Base-by-base conservation (phyloP, 2,329 filamentous ascomycete species). In the Cercospora sojina region DNA sequence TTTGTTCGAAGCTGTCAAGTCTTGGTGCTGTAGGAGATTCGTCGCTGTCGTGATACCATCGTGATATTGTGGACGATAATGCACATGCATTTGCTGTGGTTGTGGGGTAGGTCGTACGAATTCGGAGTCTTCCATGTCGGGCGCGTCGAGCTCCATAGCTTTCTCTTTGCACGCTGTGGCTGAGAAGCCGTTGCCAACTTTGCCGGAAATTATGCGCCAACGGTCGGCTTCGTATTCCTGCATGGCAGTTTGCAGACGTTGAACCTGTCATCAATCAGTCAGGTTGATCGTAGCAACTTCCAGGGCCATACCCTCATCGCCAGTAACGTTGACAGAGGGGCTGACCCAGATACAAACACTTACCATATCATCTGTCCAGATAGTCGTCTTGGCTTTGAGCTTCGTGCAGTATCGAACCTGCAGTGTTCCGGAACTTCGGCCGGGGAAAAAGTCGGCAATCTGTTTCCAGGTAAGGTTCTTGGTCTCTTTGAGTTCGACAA, bases 391-490 rank as follows among this genome's bases (percentile, higher is more conserved):
- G 13, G 92, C 93, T 81, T 96, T 97, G 61, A 97, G 83, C 80
- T 96, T 97, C 51, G 93, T 97, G 77, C 93, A 97, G 78, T 97
- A 97, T 38, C 93, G 89, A 63, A 97, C 93, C 79, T 97, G 93
- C 68, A 97, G 81, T 31, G 93, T 97, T 18, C 93, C 93, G 55
- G 91, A 96, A 66, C 91, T 95, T 65, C 93, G 85, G 1, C 93
- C 93, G 0, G 93, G 93, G 73, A 97, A 97, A 80, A 97, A 97
- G 76, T 97, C 93, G 64, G 93, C 92, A 75, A 97, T 97, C 83
- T 97, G 93, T 80, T 96, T 97, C 93, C 93, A 97, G 4, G 93
- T 96, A 76, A 97, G 83, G 76, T 92, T 93, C 79, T 95, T 96
- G 75, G 95, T 93, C 80, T 97, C 93, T 79, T 97, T 97, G 69